Base-by-base conservation (phyloP, 192 early-diverging fungal genomes). In the Dissophora globulifera region DNA sequence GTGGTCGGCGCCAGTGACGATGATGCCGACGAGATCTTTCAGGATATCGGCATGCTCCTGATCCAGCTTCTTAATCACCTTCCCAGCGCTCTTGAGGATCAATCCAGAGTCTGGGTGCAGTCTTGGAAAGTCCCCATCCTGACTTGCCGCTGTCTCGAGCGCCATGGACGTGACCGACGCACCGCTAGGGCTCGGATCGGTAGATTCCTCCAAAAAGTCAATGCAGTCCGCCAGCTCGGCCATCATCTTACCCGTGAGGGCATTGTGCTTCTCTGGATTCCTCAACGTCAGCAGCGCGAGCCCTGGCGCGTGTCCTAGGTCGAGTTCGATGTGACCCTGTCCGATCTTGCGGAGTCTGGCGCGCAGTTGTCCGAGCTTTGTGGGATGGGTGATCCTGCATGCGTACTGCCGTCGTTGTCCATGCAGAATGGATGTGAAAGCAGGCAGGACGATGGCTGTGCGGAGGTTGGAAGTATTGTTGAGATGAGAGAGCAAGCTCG, bases 181-280 rank as follows among this genome's bases (percentile, higher is more conserved):
- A 16, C n/a, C 40, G 0, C 23, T 17, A 42, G 35, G 20, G 3
- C 30, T 33, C 1, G 29, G 22, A 13, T 5, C 6, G 5, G 59
- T 38, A 11, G 58, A 35, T 13, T 58, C 29, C 49, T 88, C 81
- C n/a, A 89, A 63, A 26, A 74, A 29, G 53, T 83, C 82, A 1
- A 88, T 78, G 22, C 76, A 55, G 48, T 87, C 83, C 2, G 85
- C 78, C 6, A 88, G 53, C 62, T 89, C 83, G 4, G 85, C 87
- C 82, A 88, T 86, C 87, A 89, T 88, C 52, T 83, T 86, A 0
- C 86, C 86, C 25, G 81, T 83, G 16, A 88, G 45, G 1, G 87
- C 82, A 76, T 88, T 88, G 48, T 86, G 87, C 31, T 74, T 70
- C 16, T 50, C 48, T 26, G 79, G 75, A 33, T 89, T 87, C 22